phyloP scores from a whole-genome alignment of 768 basidiomycete species.

The Stropharia rugosoannulata region DNA sequence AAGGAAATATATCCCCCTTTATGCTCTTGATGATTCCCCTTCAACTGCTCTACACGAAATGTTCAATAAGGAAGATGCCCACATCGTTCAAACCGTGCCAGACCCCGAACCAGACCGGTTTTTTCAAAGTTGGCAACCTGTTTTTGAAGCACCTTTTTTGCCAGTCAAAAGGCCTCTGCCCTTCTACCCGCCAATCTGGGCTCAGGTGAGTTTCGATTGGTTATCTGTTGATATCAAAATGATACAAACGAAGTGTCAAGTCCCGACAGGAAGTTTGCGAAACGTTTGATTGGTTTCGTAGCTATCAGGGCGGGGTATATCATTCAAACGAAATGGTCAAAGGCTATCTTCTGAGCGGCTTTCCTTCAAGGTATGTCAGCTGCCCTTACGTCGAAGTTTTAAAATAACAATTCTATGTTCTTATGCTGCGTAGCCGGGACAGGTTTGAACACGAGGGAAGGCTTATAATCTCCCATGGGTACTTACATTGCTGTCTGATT shows the following conservation, averaged over 20 bases:
- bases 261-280: slow-evolving; percentile 87
- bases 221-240: slow-evolving; percentile 1
- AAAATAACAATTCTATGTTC: background rate
- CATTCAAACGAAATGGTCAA: slow-evolving; percentile 55
- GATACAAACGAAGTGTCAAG: slow-evolving; percentile 31
- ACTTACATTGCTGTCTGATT: slow-evolving; percentile 19
- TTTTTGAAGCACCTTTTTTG: background rate
- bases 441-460: slow-evolving; percentile 61
- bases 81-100: too few species aligned
- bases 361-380: slow-evolving; percentile 57
- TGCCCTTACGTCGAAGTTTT: background rate
- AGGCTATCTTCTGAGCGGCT: slow-evolving; percentile 77
- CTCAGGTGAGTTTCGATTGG: slow-evolving; percentile 16
- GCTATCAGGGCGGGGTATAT: slow-evolving; percentile 83
- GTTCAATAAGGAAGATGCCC: too few species aligned
- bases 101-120: too few species aligned
- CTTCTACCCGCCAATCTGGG: slow-evolving; percentile 18
- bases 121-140: background rate
- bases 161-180: slow-evolving; percentile 11
- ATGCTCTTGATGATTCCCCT: too few species aligned
- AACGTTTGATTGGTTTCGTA: slow-evolving; percentile 69
- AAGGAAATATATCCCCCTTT: too few species aligned
- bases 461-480: slow-evolving; percentile 87
- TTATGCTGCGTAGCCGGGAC: slow-evolving; percentile 54
- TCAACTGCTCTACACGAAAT: too few species aligned